These are phyloP conservation scores for Cercospora citrullina DNA, from an alignment of 2,329 filamentous ascomycete genomes.

Conservation along the genomic window DNA sequence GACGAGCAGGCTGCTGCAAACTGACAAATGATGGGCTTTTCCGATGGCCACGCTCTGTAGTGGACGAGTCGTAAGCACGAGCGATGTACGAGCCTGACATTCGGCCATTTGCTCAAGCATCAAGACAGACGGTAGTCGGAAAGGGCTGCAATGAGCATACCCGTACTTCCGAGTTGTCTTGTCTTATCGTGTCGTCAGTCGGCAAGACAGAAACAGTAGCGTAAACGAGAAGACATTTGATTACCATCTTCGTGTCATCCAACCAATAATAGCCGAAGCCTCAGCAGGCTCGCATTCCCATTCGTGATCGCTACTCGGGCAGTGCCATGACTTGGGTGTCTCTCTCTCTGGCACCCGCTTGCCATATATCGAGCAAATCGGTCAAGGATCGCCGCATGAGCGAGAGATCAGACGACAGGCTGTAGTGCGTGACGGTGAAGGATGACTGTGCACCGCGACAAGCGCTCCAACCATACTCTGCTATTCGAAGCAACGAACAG, in stretches of 20 bases:
- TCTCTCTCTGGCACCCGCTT: neutral
- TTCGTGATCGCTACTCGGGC: neutral
- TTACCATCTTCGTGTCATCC: neutral
- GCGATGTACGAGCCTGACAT: neutral
- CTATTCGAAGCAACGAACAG: neutral
- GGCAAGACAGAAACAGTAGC: neutral
- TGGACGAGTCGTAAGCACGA: neutral
- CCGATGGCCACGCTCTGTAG: neutral
- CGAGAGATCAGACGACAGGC: neutral
- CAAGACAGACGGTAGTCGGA: neutral
- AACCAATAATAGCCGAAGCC: neutral
- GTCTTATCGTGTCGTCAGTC: neutral
- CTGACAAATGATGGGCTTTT: neutral
- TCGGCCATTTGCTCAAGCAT: neutral
- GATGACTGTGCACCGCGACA: neutral
- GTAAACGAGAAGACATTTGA: neutral
- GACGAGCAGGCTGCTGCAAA: neutral
- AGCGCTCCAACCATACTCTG: neutral
- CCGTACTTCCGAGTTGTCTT: neutral
- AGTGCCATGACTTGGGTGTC: neutral
- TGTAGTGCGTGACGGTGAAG: neutral
- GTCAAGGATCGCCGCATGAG: neutral
- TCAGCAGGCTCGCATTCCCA: neutral
- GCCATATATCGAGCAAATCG: neutral
- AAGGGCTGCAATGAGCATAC: neutral